phyloP scores from a whole-genome alignment of 331 rosid species.

The Acacia pycnantha region DNA sequence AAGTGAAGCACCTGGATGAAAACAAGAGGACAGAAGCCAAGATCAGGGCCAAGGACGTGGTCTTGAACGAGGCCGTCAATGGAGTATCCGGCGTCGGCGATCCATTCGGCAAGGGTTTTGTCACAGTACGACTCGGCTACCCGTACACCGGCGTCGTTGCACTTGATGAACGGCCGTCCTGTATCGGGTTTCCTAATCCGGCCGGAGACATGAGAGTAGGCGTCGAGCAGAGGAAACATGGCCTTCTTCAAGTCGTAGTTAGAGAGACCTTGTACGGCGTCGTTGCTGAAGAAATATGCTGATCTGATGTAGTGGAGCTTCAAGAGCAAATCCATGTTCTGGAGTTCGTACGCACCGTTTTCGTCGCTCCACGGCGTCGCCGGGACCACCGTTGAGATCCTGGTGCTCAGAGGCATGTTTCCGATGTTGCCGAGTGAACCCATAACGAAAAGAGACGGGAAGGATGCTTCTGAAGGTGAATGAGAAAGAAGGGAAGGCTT shows the following conservation, averaged over 20 bases:
- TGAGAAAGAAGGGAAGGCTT: neutral
- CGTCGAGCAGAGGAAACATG: constrained; percentile 57
- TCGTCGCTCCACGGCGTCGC: constrained; percentile 42
- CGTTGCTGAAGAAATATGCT: constrained; percentile 50
- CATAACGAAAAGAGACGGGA: constrained; percentile 12
- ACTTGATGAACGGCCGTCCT: constrained; percentile 56
- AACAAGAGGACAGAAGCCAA: constrained; percentile 70
- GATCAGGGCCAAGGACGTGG: constrained; percentile 73
- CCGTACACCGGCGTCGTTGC: constrained; percentile 79
- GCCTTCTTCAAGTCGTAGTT: constrained; percentile 54
- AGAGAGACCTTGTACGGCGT: constrained; percentile 43
- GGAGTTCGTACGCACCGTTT: constrained; percentile 34
- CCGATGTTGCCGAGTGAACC: constrained; percentile 28
- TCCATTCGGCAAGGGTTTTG: constrained; percentile 45
- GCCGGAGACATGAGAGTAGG: constrained; percentile 49
- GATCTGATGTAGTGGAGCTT: constrained; percentile 72
- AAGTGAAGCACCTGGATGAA: constrained; percentile 53
- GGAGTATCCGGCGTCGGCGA: constrained; percentile 24
- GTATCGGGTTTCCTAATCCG: constrained; percentile 52
- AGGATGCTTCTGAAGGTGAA: neutral
- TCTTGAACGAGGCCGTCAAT: constrained; percentile 40
- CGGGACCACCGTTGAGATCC: constrained; percentile 72
- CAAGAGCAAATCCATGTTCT: constrained; percentile 61
- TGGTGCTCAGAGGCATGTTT: constrained; percentile 6
- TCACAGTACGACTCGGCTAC: constrained; percentile 56